Percentiles rank a stretch among this genome's conserved stretches.
Conservation (phyloP, 2,329 filamentous ascomycete species). For the Monilinia laxa region DNA sequence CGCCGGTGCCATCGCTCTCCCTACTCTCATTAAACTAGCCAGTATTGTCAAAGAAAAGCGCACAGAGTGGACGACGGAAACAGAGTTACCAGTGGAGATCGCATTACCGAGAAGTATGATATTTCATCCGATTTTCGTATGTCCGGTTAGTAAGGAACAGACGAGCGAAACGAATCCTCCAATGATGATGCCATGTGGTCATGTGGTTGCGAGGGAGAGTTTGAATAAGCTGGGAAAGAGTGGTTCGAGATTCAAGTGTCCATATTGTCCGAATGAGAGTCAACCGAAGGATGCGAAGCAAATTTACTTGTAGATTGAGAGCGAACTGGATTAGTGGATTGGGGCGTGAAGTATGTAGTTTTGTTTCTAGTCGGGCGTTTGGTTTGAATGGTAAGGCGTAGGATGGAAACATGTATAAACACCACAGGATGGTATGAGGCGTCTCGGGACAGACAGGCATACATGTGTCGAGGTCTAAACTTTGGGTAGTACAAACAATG, state of each 20-base stretch:
- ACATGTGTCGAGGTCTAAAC: background rate
- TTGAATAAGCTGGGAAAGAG: conserved; percentile 78
- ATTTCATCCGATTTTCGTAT: conserved; percentile 97
- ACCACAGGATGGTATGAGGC: background rate
- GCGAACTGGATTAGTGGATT: background rate
- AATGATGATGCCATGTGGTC: conserved; percentile 95
- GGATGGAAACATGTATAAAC: background rate
- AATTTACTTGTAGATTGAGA: conserved; percentile 35
- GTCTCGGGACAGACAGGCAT: background rate
- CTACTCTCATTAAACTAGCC: conserved; percentile 83
- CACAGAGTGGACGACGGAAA: conserved; percentile 90
- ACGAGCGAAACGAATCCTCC: conserved; percentile 90
- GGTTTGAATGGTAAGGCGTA: background rate
- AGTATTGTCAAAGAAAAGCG: conserved; percentile 83
- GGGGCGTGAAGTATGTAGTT: background rate
- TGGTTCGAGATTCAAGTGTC: conserved; percentile 78
- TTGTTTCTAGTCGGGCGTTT: background rate
- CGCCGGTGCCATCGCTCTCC: conserved; percentile 87
- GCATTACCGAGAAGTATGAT: conserved; percentile 59
- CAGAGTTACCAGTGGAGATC: conserved; percentile 81
- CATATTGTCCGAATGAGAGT: conserved; percentile 89
- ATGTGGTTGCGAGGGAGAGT: conserved; percentile 86
- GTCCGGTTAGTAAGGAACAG: conserved; percentile 95
- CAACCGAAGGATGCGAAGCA: conserved; percentile 66
- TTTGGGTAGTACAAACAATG: background rate